phyloP scores from a whole-genome alignment of 192 early-diverging fungal species.

The Entomortierella chlamydospora region DNA sequence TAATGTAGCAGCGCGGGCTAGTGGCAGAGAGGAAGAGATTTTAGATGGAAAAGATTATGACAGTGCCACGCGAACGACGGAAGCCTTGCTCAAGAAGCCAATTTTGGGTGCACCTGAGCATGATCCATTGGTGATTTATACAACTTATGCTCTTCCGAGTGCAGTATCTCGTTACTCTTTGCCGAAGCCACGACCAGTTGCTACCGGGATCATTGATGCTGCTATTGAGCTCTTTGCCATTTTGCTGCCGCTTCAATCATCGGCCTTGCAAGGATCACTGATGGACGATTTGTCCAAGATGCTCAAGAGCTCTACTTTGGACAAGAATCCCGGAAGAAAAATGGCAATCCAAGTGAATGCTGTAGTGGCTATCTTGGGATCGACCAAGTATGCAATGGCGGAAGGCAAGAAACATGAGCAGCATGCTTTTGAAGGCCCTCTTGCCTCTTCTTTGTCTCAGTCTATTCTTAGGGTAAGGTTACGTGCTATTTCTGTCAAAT shows the following conservation, averaged over 20 bases:
- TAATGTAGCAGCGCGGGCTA: slow-evolving; percentile 53
- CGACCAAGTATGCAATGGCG: slow-evolving; percentile 71
- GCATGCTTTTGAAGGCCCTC: slow-evolving; percentile 24
- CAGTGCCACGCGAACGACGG: slow-evolving; percentile 35
- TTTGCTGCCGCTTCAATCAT: slow-evolving; percentile 75
- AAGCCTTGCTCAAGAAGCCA: slow-evolving; percentile 67
- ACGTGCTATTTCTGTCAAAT: too few relatives aligned
- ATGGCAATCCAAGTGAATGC: slow-evolving; percentile 85
- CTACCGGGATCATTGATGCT: slow-evolving; percentile 78
- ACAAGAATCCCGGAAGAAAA: slow-evolving; percentile 77
- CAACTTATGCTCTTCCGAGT: slow-evolving; percentile 48
- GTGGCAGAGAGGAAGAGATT: slow-evolving; percentile 57
- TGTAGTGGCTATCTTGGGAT: slow-evolving; percentile 76
- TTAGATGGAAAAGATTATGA: slow-evolving; percentile 52
- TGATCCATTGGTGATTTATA: slow-evolving; percentile 69
- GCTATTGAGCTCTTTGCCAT: slow-evolving; percentile 83
- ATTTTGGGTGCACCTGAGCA: slow-evolving; percentile 70
- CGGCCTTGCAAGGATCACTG: slow-evolving; percentile 77
- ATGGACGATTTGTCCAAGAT: slow-evolving; percentile 80
- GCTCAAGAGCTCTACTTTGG: slow-evolving; percentile 70
- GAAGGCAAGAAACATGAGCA: slow-evolving; percentile 53
- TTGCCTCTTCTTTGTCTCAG: slow-evolving; percentile 39
- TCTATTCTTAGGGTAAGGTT: slow-evolving; percentile 56
- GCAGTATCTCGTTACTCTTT: slow-evolving; percentile 32
- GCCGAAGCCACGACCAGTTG: slow-evolving; percentile 61